A percentile compares a stretch with the other conserved stretches of the same genome.
phyloP scores from a whole-genome alignment of 768 basidiomycete genomes.

The Strobilomyces echinocephalus region DNA sequence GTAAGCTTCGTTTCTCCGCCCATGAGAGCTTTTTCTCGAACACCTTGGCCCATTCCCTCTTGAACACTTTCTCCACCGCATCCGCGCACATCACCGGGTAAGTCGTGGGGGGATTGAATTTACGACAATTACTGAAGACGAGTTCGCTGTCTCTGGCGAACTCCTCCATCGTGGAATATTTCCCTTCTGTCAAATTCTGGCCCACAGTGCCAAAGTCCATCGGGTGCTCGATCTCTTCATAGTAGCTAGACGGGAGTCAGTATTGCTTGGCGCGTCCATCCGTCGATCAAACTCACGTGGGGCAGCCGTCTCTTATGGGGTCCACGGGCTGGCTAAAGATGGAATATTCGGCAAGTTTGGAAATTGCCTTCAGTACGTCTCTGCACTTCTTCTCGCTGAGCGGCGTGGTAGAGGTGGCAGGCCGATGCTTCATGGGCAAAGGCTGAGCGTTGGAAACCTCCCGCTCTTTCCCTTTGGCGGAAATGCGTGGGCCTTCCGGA shows the following conservation, averaged over 20 bases:
- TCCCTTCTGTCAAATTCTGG: slow-evolving; percentile 57
- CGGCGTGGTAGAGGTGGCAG: slow-evolving; percentile 40
- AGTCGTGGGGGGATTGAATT: slow-evolving; percentile 85
- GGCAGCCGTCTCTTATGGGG: slow-evolving; percentile 77
- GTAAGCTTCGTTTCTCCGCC: slow-evolving; percentile 76
- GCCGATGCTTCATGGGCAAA: slow-evolving; percentile 37
- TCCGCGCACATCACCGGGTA: slow-evolving; percentile 71
- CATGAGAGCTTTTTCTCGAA: slow-evolving; percentile 68
- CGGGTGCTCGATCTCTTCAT: slow-evolving; percentile 84
- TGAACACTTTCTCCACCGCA: slow-evolving; percentile 67
- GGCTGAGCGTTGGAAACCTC: slow-evolving; percentile 39
- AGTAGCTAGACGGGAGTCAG: slow-evolving; percentile 54
- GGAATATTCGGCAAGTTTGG: slow-evolving; percentile 57
- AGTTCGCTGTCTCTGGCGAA: slow-evolving; percentile 78
- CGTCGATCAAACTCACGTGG: slow-evolving; percentile 59
- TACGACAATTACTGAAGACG: slow-evolving; percentile 83
- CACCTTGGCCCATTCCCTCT: slow-evolving; percentile 81
- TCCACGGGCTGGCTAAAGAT: slow-evolving; percentile 85
- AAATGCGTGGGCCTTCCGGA: slow-evolving; percentile 33
- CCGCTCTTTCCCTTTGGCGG: slow-evolving; percentile 73
- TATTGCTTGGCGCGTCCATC: background rate
- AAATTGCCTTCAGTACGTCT: slow-evolving; percentile 58
- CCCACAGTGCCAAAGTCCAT: slow-evolving; percentile 91
- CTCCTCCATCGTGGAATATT: slow-evolving; percentile 77
- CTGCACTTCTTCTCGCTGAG: slow-evolving; percentile 83